phyloP scores from a whole-genome alignment of 352 stramenopile species.

The Hyaloperonospora arabidopsidis region DNA sequence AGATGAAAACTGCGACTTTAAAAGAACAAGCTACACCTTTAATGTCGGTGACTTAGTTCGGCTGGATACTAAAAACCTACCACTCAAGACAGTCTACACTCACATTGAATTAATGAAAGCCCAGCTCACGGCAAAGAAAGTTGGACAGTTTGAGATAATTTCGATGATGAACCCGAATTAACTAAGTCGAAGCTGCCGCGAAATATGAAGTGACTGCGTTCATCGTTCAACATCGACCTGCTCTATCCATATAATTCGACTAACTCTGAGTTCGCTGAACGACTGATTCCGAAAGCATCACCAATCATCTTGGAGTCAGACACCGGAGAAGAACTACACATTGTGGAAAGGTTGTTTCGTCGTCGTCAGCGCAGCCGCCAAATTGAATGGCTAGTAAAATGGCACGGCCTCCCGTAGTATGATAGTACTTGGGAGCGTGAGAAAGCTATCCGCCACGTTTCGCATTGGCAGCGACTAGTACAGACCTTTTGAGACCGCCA shows the following conservation, averaged over 20 bases:
- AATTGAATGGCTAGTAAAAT: slow-evolving; percentile 4
- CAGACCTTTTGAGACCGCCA: slow-evolving; percentile 7
- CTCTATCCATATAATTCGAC: not conserved
- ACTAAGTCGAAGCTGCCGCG: slow-evolving; percentile 1
- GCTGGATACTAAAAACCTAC: slow-evolving; percentile 6
- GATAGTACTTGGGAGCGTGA: slow-evolving; percentile 6
- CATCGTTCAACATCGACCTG: not conserved
- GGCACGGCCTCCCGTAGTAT: slow-evolving; percentile 1
- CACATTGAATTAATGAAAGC: not conserved
- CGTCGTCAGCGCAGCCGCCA: slow-evolving; percentile 3
- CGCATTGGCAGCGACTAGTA: slow-evolving; percentile 9
- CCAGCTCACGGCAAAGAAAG: not conserved
- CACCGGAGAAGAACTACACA: not conserved
- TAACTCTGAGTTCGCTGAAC: not conserved
- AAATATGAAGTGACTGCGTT: slow-evolving; percentile 1
- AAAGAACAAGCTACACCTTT: slow-evolving; percentile 9
- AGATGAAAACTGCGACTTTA: slow-evolving; percentile 13
- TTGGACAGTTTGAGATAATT: not conserved
- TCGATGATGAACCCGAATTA: slow-evolving; percentile 3
- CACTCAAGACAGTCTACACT: slow-evolving; percentile 3
- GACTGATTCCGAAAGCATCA: not conserved
- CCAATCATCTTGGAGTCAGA: not conserved
- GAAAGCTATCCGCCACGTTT: slow-evolving; percentile 10
- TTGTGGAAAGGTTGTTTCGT: slow-evolving; percentile 3
- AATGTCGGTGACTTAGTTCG: slow-evolving; percentile 10